Evolutionary conservation across 176 grass and related monocot genomes (phyloP).

Genomic region (Oryza officinalis): DNA sequence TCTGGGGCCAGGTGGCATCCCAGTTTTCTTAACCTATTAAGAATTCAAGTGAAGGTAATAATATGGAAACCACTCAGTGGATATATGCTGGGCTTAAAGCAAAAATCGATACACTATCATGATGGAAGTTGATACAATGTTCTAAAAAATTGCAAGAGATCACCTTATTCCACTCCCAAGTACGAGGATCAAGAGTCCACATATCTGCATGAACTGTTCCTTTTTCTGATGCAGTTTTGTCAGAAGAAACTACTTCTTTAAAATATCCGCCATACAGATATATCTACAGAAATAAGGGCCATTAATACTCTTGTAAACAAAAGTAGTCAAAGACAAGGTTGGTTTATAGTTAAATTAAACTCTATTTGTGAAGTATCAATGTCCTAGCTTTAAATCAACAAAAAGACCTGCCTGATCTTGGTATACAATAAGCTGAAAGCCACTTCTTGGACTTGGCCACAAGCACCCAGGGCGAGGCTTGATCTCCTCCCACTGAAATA

Average conservation of each 20-base stretch:
- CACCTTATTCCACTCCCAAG: slow-evolving; percentile 99
- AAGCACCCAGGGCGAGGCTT: slow-evolving; percentile 80
- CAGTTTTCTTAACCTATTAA: slow-evolving; percentile 89
- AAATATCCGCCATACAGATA: slow-evolving; percentile 96
- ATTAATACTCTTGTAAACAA: slow-evolving; percentile 27
- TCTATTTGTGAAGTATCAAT: not conserved
- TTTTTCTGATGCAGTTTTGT: slow-evolving; percentile 86
- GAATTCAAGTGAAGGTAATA: slow-evolving; percentile 13
- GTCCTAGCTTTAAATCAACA: slow-evolving; percentile 16
- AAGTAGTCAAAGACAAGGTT: not conserved
- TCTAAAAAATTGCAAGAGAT: slow-evolving; percentile 35
- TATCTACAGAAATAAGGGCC: slow-evolving; percentile 54
- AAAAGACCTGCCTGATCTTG: slow-evolving; percentile 85
- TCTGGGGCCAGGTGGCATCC: slow-evolving; percentile 91
- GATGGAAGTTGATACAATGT: slow-evolving; percentile 1
- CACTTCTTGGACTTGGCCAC: slow-evolving; percentile 97
- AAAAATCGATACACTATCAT: slow-evolving; percentile 9
- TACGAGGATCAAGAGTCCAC: slow-evolving; percentile 95
- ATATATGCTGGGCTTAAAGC: not conserved
- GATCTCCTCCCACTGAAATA: slow-evolving; percentile 96
- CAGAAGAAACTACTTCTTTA: slow-evolving; percentile 88
- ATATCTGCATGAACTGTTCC: slow-evolving; percentile 95
- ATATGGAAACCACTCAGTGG: slow-evolving; percentile 8
- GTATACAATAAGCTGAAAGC: slow-evolving; percentile 94
- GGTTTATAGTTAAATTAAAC: not conserved